Evolutionary conservation across 345 rosid genomes (phyloP).

Genomic region (Gossypium rotundifolium): DNA sequence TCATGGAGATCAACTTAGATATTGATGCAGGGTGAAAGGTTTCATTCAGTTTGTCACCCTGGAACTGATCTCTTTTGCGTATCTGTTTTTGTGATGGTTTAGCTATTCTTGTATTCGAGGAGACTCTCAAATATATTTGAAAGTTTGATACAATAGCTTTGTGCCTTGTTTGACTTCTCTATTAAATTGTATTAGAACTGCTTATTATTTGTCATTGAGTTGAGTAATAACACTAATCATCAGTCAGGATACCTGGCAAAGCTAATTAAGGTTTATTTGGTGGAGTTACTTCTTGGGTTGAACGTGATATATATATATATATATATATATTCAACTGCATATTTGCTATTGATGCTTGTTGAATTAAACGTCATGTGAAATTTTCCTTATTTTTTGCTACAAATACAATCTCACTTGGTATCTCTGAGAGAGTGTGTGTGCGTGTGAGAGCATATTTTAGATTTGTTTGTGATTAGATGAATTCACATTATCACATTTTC

Average conservation of each 20-base stretch:
- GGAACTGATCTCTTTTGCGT: background rate
- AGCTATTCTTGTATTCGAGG: background rate
- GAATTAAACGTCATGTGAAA: background rate
- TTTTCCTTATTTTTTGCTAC: background rate
- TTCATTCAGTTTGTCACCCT: background rate
- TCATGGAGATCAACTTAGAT: conserved; percentile 15
- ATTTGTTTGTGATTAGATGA: background rate
- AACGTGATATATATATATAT: too few species aligned
- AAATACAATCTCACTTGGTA: background rate
- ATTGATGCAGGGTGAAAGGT: conserved; percentile 4
- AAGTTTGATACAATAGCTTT: background rate
- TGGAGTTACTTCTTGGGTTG: background rate
- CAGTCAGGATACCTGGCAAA: background rate
- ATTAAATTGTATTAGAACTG: background rate
- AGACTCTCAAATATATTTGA: background rate
- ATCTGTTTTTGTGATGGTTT: background rate
- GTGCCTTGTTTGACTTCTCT: background rate
- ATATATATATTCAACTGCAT: background rate
- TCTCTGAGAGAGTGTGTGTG: background rate
- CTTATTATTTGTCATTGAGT: background rate
- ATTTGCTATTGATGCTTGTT: background rate
- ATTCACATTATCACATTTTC: background rate
- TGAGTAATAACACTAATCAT: background rate
- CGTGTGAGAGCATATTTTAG: background rate
- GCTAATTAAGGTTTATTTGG: background rate